These are phyloP conservation scores for Chondrus crispus DNA, from an alignment of 23 red algal genomes.

Conservation along the genomic window DNA sequence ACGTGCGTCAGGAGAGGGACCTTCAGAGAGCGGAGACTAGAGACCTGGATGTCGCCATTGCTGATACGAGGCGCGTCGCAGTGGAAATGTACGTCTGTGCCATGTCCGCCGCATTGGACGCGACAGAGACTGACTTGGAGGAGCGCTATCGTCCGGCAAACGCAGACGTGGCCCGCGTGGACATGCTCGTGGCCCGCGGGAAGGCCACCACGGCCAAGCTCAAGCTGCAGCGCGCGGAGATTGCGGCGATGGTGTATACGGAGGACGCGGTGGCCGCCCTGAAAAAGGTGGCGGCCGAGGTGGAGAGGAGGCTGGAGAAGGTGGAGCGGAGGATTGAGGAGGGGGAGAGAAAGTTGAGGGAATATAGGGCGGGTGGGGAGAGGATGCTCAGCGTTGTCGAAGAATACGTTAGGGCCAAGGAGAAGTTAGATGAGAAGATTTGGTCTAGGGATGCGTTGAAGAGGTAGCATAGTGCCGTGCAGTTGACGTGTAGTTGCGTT, in stretches of 20 bases:
- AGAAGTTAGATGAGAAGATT: conserved; percentile 17
- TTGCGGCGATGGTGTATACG: conserved; percentile 3
- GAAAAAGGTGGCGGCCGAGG: not conserved
- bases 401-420: not conserved
- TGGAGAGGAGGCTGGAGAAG: not conserved
- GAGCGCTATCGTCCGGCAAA: not conserved
- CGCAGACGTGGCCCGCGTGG: conserved; percentile 1
- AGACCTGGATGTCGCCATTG: not conserved
- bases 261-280: conserved; percentile 5
- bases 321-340: not conserved
- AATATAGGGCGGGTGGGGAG: conserved; percentile 15
- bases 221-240: conserved; percentile 27
- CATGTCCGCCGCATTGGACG: not conserved
- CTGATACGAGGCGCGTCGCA: not conserved
- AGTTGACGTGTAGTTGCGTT: too few relatives aligned
- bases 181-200: not conserved
- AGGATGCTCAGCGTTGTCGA: conserved; percentile 18
- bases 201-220: conserved; percentile 5
- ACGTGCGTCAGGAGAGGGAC: not conserved
- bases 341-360: not conserved
- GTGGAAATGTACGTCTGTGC: not conserved
- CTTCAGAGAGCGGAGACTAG: not conserved
- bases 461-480: too few relatives aligned
- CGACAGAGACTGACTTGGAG: not conserved
- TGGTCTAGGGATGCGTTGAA: conserved; percentile 32